Base-by-base conservation (phyloP, 495 filamentous ascomycete genomes). In the Daldinia grandis region DNA sequence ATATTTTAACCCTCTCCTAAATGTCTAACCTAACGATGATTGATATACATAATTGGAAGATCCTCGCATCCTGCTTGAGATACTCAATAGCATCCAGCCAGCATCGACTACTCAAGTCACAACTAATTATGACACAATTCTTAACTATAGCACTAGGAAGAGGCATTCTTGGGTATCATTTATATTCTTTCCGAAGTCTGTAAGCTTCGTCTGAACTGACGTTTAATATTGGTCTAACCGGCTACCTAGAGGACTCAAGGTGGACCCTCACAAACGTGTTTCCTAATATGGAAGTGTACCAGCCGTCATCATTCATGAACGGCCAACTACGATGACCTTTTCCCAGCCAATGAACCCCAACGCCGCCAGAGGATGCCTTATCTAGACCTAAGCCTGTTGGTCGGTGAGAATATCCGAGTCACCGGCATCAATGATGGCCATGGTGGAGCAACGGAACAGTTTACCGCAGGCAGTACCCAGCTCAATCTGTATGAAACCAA, bases 401-500 rank as follows among this genome's bases (percentile, higher is more conserved):
- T 90, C 87, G 83, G 81, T 87, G 74, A 99, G 87, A 82, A 98
- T 98, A 84, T 99, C 95, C 61, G 92, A 95, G 89, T 98, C 95
- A 91, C 95, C 95, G 81, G 93, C 94, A 83, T 98, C 94, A 47
- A 98, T 83, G 80, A 98, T 90, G 66, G 94, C 89, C 93, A 98
- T 96, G 78, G 93, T 96, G 58, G 90, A 91, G 87, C 93, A 97
- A 63, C 89, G 83, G 87, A 91, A 92, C 73, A 97, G 89, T 83
- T 96, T 96, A 82, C 93, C 93, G 76, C 80, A 81, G 61, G 94
- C 92, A 75, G 93, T 97, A 68, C 95, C 95, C 62, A 99, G 87
- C 83, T 98, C 94, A 80, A 98, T 97, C 94, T 98, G 79, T 83
- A 73, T 56, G 62, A 55, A 28, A 19, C 24, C n/a, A 64, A 68